Conservation (phyloP, 192 early-diverging fungal species). For the Allomyces arbusculus region DNA sequence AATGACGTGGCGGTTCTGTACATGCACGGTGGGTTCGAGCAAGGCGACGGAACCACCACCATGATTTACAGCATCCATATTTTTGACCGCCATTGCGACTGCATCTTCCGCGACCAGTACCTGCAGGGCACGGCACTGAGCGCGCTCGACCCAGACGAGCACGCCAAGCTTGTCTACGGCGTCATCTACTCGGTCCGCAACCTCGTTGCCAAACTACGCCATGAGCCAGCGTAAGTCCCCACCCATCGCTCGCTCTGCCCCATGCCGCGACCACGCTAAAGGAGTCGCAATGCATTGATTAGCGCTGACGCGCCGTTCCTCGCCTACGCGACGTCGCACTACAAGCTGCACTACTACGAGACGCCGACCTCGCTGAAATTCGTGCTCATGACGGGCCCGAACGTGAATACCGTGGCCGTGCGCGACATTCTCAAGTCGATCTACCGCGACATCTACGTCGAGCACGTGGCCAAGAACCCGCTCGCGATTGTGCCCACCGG, state of each 20-base stretch:
- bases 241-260: no score
- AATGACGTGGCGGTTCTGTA: no score
- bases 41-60: slow-evolving; percentile 2
- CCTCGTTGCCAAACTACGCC: slow-evolving; percentile 59
- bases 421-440: slow-evolving; percentile 54
- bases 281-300: not conserved
- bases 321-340: slow-evolving; percentile 56
- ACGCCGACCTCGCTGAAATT: slow-evolving; percentile 73
- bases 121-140: slow-evolving; percentile 6
- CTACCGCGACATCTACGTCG: slow-evolving; percentile 74
- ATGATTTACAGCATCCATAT: slow-evolving; percentile 77
- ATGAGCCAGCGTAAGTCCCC: not conserved
- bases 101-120: slow-evolving; percentile 75
- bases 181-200: slow-evolving; percentile 80
- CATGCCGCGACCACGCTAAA: not conserved
- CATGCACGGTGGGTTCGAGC: not conserved
- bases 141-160: slow-evolving; percentile 47
- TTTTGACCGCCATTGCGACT: slow-evolving; percentile 81
- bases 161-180: slow-evolving; percentile 89
- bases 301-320: slow-evolving; percentile 37
- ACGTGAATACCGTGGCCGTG: slow-evolving; percentile 28
- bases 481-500: slow-evolving; percentile 10
- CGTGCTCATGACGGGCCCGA: slow-evolving; percentile 63
- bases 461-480: slow-evolving; percentile 82
- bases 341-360: slow-evolving; percentile 82